These are phyloP conservation scores for Pyricularia sp. DNA, from an alignment of 2,329 filamentous ascomycete species.

Conservation along the genomic window DNA sequence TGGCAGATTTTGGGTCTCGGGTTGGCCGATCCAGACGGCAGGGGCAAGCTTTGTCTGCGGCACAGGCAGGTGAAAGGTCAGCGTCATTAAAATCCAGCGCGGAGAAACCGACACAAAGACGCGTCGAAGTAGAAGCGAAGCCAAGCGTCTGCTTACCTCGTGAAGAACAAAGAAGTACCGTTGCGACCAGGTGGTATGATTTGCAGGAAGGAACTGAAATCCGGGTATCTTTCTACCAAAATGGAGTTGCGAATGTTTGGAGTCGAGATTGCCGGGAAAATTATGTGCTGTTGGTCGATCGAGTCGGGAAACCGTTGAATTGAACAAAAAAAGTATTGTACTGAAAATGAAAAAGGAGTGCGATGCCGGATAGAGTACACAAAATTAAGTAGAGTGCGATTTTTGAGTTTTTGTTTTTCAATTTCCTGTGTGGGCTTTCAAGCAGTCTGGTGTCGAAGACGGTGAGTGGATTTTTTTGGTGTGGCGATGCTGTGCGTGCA, in stretches of 20 bases:
- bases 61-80: not conserved
- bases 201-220: not conserved
- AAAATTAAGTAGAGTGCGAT: constrained; percentile 2
- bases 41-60: not conserved
- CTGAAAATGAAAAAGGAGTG: not conserved
- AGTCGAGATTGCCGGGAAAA: not conserved
- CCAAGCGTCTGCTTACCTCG: not conserved
- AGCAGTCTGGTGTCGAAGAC: not conserved
- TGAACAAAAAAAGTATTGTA: not conserved
- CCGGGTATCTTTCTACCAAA: not conserved
- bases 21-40: not conserved
- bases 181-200: not conserved
- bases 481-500: not conserved
- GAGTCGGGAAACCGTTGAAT: not conserved
- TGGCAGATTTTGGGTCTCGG: not conserved
- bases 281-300: not conserved
- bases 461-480: not conserved
- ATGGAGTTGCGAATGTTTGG: not conserved
- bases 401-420: not conserved
- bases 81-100: not conserved
- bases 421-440: not conserved
- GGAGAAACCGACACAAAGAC: not conserved
- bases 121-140: not conserved
- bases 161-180: not conserved
- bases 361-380: constrained; percentile 1